Base-by-base conservation (phyloP, 441 rosid genomes). In the Flueggea neowawraea region DNA sequence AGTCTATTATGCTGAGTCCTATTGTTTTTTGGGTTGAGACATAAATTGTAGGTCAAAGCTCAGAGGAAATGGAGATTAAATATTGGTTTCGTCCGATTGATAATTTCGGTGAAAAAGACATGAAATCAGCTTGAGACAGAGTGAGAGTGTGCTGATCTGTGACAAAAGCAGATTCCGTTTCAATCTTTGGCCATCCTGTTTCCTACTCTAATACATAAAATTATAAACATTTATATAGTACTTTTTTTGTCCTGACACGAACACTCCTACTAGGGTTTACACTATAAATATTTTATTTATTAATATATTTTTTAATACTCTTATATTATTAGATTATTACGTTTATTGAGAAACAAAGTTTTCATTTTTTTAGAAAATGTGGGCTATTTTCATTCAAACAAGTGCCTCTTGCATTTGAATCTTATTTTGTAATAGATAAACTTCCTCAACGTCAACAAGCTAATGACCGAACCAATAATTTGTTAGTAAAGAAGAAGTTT, bases 1-100 rank as follows among this genome's bases (percentile, higher is more conserved):
- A 64, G 54, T 64, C 61, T 59, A 32, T 31, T 44, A 68, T 57
- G 65, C 45, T 57, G 48, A 53, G 49, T 68, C 13, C 63, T 54
- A 8, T 14, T 43, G 33, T 62, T 73, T 70, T 31, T 54, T 22
- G 28, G 62, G 61, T 64, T 58, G 32, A 55, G 63, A 62, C 76
- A 68, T 69, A 62, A n/a, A 47, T 57, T 70, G 77, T 73, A 79
- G 80, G 87, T 82, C 90, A 82, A 82, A 73, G 66, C 53, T 63
- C 41, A 55, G 56, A 51, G 62, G 56, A 68, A 4, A 63, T 32
- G 63, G 53, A 54, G 60, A 59, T 71, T 57, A 70, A 69, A 77
- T 73, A 65, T 57, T 51, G 39, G 16, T 72, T 73, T 58, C 81
- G 83, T 78, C 82, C 41, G 73, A 67, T 74, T 74, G 70, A 73